Percentiles rank a stretch among this genome's conserved stretches.
Evolutionary conservation across 2,329 filamentous ascomycete species (phyloP).

Genomic region (Pseudogymnoascus sp.): DNA sequence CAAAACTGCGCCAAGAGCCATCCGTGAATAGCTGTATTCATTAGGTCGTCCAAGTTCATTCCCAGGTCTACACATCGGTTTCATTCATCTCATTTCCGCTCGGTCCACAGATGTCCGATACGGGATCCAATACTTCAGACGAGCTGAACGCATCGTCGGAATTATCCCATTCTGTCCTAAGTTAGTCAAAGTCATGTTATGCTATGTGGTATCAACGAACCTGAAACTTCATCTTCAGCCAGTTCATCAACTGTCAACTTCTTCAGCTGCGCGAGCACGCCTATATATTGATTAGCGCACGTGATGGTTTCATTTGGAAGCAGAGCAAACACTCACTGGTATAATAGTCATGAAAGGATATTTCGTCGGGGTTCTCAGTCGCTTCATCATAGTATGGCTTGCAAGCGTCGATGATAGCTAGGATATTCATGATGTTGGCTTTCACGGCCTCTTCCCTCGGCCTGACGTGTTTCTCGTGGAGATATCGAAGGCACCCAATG

Average conservation of each 20-base stretch:
- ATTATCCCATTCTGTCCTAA: conserved; percentile 26
- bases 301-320: conserved; percentile 12
- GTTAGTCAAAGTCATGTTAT: conserved; percentile 10
- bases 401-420: conserved; percentile 22
- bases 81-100: conserved; percentile 36
- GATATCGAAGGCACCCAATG: conserved; percentile 25
- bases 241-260: conserved; percentile 29
- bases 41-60: conserved; percentile 3
- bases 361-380: conserved; percentile 17
- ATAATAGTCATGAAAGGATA: conserved; percentile 11
- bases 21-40: not conserved
- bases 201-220: conserved; percentile 23
- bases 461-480: conserved; percentile 25
- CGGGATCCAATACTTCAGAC: conserved; percentile 47
- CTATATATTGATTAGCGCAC: conserved; percentile 20
- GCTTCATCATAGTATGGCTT: conserved; percentile 21
- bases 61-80: conserved; percentile 21
- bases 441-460: conserved; percentile 24
- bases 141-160: conserved; percentile 23
- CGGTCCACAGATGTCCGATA: conserved; percentile 41
- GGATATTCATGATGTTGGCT: conserved; percentile 22
- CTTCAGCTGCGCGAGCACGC: conserved; percentile 23
- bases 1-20: conserved; percentile 3
- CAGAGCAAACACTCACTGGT: conserved; percentile 16
- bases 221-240: conserved; percentile 32